These are phyloP conservation scores for Geotrichum ghanense DNA, from an alignment of 805 yeast genomes.

Conservation along the genomic window DNA sequence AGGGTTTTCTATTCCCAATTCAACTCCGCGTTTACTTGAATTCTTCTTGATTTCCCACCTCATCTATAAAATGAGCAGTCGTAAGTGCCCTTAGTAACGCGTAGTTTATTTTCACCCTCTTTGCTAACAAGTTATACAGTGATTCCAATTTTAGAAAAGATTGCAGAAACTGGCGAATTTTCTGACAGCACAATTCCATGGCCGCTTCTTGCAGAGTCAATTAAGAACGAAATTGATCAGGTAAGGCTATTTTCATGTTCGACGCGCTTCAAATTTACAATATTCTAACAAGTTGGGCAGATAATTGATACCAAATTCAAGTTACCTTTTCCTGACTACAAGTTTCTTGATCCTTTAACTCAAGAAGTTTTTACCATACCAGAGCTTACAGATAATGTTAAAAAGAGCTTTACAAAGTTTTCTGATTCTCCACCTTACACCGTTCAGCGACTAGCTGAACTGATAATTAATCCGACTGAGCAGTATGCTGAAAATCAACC, in stretches of 20 bases:
- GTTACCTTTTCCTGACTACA: background rate
- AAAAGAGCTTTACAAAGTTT: slow-evolving; percentile 13
- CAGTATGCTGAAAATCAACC: slow-evolving; percentile 14
- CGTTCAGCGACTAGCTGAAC: slow-evolving; percentile 28
- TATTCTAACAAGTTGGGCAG: background rate
- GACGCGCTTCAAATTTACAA: background rate
- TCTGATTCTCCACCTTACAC: slow-evolving; percentile 28
- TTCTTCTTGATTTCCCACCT: no score
- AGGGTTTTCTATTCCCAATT: no score
- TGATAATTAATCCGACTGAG: slow-evolving; percentile 19
- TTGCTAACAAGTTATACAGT: no score
- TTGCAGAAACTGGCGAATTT: background rate
- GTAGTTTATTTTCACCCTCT: no score
- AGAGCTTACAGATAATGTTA: slow-evolving; percentile 6
- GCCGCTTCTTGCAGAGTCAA: background rate
- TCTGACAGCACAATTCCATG: no score
- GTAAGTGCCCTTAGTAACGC: no score
- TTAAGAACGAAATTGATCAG: background rate
- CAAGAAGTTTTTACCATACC: slow-evolving; percentile 7
- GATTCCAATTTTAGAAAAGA: background rate
- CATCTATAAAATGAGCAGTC: no score
- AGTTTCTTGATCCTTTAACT: slow-evolving; percentile 14
- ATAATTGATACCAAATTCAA: background rate
- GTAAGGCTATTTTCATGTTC: background rate
- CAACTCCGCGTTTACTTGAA: no score